Evolutionary conservation across 768 basidiomycete species (phyloP).

Genomic region (Phylloporus rhodoxanthus): DNA sequence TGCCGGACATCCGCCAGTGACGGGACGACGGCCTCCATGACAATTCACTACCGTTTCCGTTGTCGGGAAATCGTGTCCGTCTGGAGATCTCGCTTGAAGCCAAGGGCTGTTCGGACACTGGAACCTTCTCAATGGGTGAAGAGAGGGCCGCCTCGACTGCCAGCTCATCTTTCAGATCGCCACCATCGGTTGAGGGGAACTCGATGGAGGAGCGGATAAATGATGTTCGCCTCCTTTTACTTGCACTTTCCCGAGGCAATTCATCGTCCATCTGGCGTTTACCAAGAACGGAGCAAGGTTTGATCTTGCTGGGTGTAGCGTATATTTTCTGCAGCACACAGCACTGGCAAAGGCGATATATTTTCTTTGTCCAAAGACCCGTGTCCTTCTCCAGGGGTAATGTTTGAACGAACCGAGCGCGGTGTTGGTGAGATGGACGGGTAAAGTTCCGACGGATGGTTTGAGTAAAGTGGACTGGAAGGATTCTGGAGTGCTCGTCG

Average conservation of each 20-base stretch:
- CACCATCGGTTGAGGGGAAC: conserved; percentile 22
- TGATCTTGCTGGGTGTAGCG: conserved; percentile 26
- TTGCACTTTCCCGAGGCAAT: conserved; percentile 21
- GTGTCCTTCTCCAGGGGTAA: conserved; percentile 37
- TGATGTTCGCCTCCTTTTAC: conserved; percentile 25
- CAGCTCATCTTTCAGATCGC: conserved; percentile 29
- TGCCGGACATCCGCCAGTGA: conserved; percentile 28
- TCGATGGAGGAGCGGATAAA: conserved; percentile 30
- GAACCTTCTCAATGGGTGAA: conserved; percentile 15
- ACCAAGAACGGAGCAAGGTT: conserved; percentile 29
- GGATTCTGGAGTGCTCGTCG: conserved; percentile 25
- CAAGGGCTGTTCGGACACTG: background rate
- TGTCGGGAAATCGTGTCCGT: conserved; percentile 10
- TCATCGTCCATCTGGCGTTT: conserved; percentile 43
- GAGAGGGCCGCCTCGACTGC: conserved; percentile 21
- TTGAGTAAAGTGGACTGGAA: conserved; percentile 29
- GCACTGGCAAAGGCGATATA: conserved; percentile 34
- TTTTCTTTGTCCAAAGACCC: conserved; percentile 56
- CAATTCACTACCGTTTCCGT: conserved; percentile 44
- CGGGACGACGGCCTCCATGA: conserved; percentile 51
- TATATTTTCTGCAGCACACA: conserved; percentile 44
- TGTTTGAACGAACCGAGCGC: conserved; percentile 19
- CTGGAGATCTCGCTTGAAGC: conserved; percentile 2
- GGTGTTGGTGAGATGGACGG: conserved; percentile 30
- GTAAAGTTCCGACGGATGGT: conserved; percentile 23